Evolutionary conservation across 306 rosid species (phyloP), one percentile per base, ranked within the genome.

Genomic region (Prunus mira): DNA sequence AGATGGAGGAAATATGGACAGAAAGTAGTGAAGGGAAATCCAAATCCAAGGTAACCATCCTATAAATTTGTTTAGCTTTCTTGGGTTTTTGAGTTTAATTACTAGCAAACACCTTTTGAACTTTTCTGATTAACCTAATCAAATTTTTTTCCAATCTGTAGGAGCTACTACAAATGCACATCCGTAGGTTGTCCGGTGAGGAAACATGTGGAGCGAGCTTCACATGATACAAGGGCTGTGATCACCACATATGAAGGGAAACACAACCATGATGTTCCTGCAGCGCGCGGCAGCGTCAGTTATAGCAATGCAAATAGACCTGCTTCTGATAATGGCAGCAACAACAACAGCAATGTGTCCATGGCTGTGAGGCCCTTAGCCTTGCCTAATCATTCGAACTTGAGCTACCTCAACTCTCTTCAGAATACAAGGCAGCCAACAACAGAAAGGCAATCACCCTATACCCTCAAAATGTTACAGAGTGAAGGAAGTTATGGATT

Each of bases 1-100:
- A 85, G 99, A 65, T 95, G 99, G 99, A 92, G 97, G 70, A 95
- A 95, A 82, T 95, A 95, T 71, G 99, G 99, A 73, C 99, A 95
- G 78, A 95, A 95, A 89, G 99, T 92, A 9, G 99, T 95, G 24
- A 95, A 95, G 69, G 99, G 99, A 83, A 95, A 95, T 67, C 97
- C 99, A 69, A 95, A 95, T 79, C 97, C 99, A 25, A 92, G 98
- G 98, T 92, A 82, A 67, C 57, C 51, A 20, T 27, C 62, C 6
- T 41, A 19, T 55, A 10, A 30, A 20, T 27, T 19, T 65, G 13
- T 51, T 65, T 51, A 27, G 45, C 43, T 38, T 38, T 38, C 43
- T 38, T 38, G 43, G 9, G 43, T 38, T 38, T 38, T 38, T 38
- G 2, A 7, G 43, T 28, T 63, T 41, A 20, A 19, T 3, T 14